Evolutionary conservation across 1,284 basidiomycete genomes (phyloP).

Genomic region (Psilocybe mexicana): DNA sequence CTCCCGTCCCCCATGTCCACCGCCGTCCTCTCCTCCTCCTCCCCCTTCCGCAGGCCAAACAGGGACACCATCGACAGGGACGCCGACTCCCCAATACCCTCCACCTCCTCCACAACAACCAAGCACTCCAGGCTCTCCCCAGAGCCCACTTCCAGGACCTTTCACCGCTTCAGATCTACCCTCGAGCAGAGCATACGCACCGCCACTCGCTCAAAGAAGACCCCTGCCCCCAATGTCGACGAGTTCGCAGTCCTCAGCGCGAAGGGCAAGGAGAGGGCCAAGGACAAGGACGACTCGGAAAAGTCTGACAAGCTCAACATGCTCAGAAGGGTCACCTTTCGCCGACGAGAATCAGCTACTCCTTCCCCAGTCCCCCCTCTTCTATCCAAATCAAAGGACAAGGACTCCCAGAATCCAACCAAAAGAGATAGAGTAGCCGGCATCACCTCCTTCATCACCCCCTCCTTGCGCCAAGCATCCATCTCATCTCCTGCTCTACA

Average conservation of each 20-base stretch:
- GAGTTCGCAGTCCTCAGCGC: conserved; percentile 41
- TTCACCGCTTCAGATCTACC: conserved; percentile 64
- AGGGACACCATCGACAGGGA: background rate
- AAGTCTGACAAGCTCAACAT: conserved; percentile 37
- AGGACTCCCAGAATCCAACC: conserved; percentile 23
- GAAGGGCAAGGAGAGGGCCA: conserved; percentile 43
- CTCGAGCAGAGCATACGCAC: conserved; percentile 66
- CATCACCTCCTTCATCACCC: conserved; percentile 57
- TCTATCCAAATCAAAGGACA: conserved; percentile 14
- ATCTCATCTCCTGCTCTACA: conserved; percentile 72
- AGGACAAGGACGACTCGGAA: conserved; percentile 33
- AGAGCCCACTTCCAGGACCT: conserved; percentile 50
- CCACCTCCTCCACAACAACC: conserved; percentile 5
- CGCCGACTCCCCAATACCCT: conserved; percentile 9
- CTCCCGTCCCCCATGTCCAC: conserved; percentile 4
- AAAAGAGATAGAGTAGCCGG: conserved; percentile 40
- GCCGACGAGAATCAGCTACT: conserved; percentile 25
- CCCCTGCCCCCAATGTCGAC: conserved; percentile 37
- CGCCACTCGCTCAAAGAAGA: conserved; percentile 49
- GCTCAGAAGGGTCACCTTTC: conserved; percentile 29
- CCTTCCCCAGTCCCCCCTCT: conserved; percentile 36
- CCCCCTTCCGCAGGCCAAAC: conserved; percentile 8
- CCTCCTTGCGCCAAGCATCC: conserved; percentile 65
- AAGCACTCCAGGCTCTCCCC: background rate
- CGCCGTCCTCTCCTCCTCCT: background rate